Conservation (phyloP, 441 rosid genomes). For the Adansonia madagascariensis region DNA sequence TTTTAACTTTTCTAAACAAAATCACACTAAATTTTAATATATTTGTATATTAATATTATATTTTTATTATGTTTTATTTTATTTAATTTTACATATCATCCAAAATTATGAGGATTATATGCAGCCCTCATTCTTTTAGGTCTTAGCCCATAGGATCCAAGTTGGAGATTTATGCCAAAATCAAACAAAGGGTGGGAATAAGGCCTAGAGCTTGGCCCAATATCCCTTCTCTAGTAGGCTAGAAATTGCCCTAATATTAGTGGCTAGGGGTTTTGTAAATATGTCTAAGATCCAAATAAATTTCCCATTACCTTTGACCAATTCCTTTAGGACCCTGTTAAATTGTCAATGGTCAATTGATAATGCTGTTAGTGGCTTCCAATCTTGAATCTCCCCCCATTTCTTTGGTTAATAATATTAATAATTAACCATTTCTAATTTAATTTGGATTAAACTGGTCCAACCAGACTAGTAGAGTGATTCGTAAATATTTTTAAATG, state of each 20-base stretch:
- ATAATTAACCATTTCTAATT: not conserved
- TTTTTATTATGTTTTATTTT: too few relatives aligned
- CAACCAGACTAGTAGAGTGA: too few relatives aligned
- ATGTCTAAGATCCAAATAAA: not conserved
- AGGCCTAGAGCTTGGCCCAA: slow-evolving; percentile 1
- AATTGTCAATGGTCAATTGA: not conserved
- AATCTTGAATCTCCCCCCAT: not conserved
- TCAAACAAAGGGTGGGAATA: not conserved
- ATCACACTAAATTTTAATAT: too few relatives aligned
- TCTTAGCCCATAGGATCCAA: too few relatives aligned
- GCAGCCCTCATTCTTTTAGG: not conserved
- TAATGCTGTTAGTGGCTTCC: not conserved
- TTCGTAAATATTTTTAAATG: too few relatives aligned
- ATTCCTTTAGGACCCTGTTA: not conserved
- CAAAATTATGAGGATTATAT: too few relatives aligned
- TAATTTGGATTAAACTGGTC: too few relatives aligned
- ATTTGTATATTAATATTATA: too few relatives aligned
- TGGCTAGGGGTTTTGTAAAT: not conserved
- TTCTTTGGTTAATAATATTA: not conserved
- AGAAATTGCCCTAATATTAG: not conserved
- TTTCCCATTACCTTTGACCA: not conserved
- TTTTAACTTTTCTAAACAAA: too few relatives aligned
- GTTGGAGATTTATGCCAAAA: too few relatives aligned
- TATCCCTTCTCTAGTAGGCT: not conserved
- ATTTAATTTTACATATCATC: too few relatives aligned